A percentile compares a stretch with the other conserved stretches of the same genome.
Evolutionary conservation across 23 red algal genomes (phyloP).

Genomic region (Pyropia haitanensis): DNA sequence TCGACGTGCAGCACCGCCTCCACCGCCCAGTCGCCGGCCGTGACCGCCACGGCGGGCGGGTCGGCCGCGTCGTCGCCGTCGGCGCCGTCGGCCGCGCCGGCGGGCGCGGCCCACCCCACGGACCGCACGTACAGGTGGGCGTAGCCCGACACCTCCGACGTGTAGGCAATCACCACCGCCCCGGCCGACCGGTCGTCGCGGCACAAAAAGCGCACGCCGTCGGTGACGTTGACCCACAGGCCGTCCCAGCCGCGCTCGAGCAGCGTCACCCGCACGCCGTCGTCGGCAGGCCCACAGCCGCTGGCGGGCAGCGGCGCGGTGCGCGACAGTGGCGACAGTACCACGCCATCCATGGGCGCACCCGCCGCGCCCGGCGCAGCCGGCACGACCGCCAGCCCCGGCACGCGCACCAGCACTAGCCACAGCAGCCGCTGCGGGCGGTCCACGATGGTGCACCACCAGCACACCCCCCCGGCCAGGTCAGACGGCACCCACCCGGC

Average conservation of each 20-base stretch:
- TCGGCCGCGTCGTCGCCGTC: background rate
- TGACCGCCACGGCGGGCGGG: background rate
- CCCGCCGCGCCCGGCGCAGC: background rate
- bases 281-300: too few species aligned
- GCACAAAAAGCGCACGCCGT: background rate
- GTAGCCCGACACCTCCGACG: background rate
- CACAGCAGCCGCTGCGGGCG: too few species aligned
- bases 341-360: background rate
- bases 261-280: background rate
- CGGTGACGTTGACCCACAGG: background rate
- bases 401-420: too few species aligned
- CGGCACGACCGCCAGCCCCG: background rate
- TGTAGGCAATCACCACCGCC: background rate
- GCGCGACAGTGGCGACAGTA: background rate
- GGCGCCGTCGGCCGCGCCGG: background rate
- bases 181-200: background rate
- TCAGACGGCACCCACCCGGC: constrained; percentile 10
- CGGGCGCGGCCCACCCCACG: background rate
- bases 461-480: background rate
- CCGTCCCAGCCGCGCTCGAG: background rate
- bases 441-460: too few species aligned
- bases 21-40: background rate
- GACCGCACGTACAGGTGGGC: background rate
- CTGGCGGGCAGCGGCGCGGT: background rate
- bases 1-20: constrained; percentile 1